A percentile compares a stretch with the other conserved stretches of the same genome.
phyloP scores from a whole-genome alignment of 2,329 filamentous ascomycete genomes.

The Ophiostoma piceae region DNA sequence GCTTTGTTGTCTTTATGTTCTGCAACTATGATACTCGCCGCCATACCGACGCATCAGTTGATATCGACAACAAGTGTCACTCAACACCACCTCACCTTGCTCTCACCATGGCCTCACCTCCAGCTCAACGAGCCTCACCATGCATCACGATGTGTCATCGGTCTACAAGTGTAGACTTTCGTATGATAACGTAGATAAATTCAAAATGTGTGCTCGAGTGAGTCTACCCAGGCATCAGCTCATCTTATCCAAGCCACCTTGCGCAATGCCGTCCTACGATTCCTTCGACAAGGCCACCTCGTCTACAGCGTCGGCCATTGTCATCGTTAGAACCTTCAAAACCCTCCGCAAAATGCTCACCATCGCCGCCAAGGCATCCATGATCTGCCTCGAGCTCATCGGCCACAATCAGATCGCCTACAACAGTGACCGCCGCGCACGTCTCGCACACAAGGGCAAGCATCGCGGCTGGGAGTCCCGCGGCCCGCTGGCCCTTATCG shows the following conservation, averaged over 20 bases:
- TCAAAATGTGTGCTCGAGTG: not conserved
- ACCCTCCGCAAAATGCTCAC: not conserved
- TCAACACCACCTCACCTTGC: not conserved
- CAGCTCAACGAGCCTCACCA: not conserved
- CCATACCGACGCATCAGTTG: too few relatives aligned
- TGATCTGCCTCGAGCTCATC: conserved; percentile 6
- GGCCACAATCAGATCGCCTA: conserved; percentile 24
- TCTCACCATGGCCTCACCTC: not conserved
- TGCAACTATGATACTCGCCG: too few relatives aligned
- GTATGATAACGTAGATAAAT: not conserved
- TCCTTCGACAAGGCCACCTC: not conserved
- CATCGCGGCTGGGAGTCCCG: conserved; percentile 22
- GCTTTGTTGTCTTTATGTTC: too few relatives aligned
- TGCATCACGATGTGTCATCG: not conserved
- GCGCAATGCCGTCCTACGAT: not conserved
- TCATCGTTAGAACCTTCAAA: not conserved
- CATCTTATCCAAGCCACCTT: not conserved
- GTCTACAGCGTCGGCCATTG: not conserved
- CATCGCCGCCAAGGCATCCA: not conserved
- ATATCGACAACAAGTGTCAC: not conserved
- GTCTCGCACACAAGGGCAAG: not conserved
- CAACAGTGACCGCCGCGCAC: conserved; percentile 26
- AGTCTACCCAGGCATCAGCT: not conserved
- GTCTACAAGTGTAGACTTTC: not conserved
- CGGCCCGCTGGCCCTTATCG: conserved; percentile 28